Conservation (phyloP, 768 basidiomycete species). For the Daedalea quercina region DNA sequence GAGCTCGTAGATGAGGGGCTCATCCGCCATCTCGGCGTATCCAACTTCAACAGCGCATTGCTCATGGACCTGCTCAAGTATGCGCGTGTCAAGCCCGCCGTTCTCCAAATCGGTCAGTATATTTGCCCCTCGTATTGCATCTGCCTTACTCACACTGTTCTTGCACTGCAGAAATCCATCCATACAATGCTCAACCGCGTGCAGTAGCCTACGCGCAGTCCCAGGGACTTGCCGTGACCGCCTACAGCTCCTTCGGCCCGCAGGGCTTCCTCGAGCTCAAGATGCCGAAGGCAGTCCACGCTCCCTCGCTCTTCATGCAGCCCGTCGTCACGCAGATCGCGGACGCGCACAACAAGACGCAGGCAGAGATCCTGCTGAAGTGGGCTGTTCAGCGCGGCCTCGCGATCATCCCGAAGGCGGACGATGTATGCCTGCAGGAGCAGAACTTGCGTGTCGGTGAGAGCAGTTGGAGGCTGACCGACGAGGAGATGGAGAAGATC, state of each 20-base stretch:
- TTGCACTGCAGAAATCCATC: conserved; percentile 26
- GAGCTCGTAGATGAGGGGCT: conserved; percentile 28
- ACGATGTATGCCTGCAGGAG: conserved; percentile 29
- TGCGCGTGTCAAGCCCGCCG: conserved; percentile 29
- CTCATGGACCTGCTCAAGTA: conserved; percentile 32
- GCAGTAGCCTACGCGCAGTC: conserved; percentile 21
- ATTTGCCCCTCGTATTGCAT: background rate
- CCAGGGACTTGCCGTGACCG: conserved; percentile 25
- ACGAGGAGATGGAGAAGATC: conserved; percentile 28
- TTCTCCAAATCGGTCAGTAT: conserved; percentile 29
- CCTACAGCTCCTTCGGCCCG: conserved; percentile 30
- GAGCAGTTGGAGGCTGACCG: conserved; percentile 23
- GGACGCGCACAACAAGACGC: conserved; percentile 20
- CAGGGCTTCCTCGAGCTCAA: conserved; percentile 25
- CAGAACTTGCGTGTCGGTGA: conserved; percentile 26
- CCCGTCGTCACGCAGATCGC: conserved; percentile 19
- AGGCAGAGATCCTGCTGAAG: conserved; percentile 67
- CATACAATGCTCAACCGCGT: conserved; percentile 26
- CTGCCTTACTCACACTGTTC: background rate
- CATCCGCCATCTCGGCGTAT: conserved; percentile 34
- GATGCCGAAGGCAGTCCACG: conserved; percentile 15
- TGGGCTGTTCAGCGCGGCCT: conserved; percentile 76
- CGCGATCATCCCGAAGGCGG: conserved; percentile 72
- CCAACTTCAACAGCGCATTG: conserved; percentile 27
- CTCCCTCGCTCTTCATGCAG: conserved; percentile 22